Base-by-base conservation (phyloP, 2,329 filamentous ascomycete genomes). In the Xylaria sp. region DNA sequence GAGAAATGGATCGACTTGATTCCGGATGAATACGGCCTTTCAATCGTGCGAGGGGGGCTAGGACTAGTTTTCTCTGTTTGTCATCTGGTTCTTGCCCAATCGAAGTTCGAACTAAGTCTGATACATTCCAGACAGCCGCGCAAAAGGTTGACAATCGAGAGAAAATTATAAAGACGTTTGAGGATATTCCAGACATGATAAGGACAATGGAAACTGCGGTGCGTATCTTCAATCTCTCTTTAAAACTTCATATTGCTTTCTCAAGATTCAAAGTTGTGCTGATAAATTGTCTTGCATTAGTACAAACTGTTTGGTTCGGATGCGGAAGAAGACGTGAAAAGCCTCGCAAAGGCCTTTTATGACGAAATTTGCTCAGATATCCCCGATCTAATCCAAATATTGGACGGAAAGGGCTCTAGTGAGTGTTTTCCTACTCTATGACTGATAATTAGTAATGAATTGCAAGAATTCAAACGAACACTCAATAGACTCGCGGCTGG, bases 101-200 rank as follows among this genome's bases (percentile, higher is more conserved):
- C 18, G 3, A n/a, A 43, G 18, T 4, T 25, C 8, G 5, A 10
- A 15, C 28, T 20, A 12, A 20, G 12, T 20, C 7, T 53, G 10
- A 23, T 18, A 28, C 13, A 18, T 53, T 8, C 34, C 15, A 65
- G 62, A 52, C 32, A 28, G 62, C 62, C 18, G n/a, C 45, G 6
- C 43, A 55, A 8, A 60, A 65, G 32, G n/a, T 65, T 18, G 55
- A 60, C 30, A 65, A 65, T n/a, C 62, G 46, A 20, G 62, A 65
- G 18, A 65, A 41, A 43, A 60, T 65, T 18, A 52, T 65, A 13
- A 43, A 43, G 28, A n/a, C 62, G 2, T 65, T 65, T 25, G 62
- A 65, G 23, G 43, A 65, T 18, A 25, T 65, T 45, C 62, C 62
- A 18, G 62, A 65, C 30, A 65, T 65, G 55, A 65, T 65, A 30